Conservation (phyloP, 768 basidiomycete species). For the Sporobolomyces phaffii region DNA sequence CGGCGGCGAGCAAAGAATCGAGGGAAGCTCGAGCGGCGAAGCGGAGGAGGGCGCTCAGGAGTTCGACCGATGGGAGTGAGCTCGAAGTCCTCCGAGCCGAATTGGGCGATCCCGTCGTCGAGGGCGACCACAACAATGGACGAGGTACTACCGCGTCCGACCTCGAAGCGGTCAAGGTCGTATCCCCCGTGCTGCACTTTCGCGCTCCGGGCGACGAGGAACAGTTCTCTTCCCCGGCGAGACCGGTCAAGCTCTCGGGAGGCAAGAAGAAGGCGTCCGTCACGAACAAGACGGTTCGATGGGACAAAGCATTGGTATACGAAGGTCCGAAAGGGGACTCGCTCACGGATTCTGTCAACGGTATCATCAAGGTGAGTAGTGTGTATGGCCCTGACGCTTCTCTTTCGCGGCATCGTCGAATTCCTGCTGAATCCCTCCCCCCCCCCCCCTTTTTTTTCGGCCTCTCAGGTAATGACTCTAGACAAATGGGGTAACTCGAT, state of each 20-base stretch:
- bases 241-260: neutral
- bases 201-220: slow-evolving; percentile 36
- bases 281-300: slow-evolving; percentile 1
- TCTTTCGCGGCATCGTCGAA: neutral
- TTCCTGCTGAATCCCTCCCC: neutral
- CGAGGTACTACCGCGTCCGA: too few relatives aligned
- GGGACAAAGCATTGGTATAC: slow-evolving; percentile 36
- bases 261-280: slow-evolving; percentile 3
- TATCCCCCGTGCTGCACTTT: slow-evolving; percentile 14
- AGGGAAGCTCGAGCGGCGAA: slow-evolving; percentile 22
- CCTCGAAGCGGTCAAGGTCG: neutral
- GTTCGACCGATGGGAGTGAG: slow-evolving; percentile 27
- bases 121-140: too few relatives aligned
- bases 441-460: neutral
- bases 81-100: neutral
- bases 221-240: slow-evolving; percentile 20
- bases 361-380: slow-evolving; percentile 30
- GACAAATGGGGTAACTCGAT: slow-evolving; percentile 30
- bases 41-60: slow-evolving; percentile 18
- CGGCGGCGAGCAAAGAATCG: slow-evolving; percentile 10
- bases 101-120: neutral
- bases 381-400: too few relatives aligned
- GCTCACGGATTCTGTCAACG: neutral
- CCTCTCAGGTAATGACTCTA: neutral
- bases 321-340: slow-evolving; percentile 10